Evolutionary conservation across 2,329 filamentous ascomycete species (phyloP), one percentile per base, ranked within the genome.

Genomic region (Fusarium tricinctum): DNA sequence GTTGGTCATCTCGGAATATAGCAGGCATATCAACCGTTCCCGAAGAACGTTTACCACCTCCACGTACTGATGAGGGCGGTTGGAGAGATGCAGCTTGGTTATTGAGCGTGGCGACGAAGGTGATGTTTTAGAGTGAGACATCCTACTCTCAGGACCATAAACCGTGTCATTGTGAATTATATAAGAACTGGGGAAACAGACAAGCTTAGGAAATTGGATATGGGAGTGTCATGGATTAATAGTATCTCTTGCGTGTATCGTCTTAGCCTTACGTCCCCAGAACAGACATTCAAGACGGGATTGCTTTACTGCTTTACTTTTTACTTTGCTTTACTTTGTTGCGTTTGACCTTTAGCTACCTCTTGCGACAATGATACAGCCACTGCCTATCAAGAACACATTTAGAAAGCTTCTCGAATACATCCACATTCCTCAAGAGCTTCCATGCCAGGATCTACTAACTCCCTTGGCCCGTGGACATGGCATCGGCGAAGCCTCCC

Each of bases 31-130:
- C 80, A 5, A 79, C 75, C 30, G 58, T 76, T n/a, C 75, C 81
- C 0, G 80, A 83, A 47, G 83, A 86, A 48, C 77, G 77, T 12
- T 78, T 89, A 74, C 86, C 74, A 32, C 80, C 82, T 12, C 80
- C 81, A 50, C 83, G 83, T 42, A 79, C 82, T 10, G 84, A 90
- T 51, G 84, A 87, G 43, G 88, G 87, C 17, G 85, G 85, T 10
- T 91, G 89, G 89, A 84, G 86, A 59, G 89, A 91, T 76, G 89
- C 88, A 26, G 88, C 88, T 17, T 92, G 89, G 89, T 77, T 92
- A 46, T 77, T 91, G 56, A 89, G 84, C 66, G 88, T 91, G 66
- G 89, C 88, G 13, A 84, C 85, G 26, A 89, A 88, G 73, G 85
- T 89, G 44, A 79, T 89, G 69, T 81, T 89, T 66, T 89, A 78